phyloP scores from a whole-genome alignment of 768 basidiomycete species.

The Hydnomerulius pinastri region DNA sequence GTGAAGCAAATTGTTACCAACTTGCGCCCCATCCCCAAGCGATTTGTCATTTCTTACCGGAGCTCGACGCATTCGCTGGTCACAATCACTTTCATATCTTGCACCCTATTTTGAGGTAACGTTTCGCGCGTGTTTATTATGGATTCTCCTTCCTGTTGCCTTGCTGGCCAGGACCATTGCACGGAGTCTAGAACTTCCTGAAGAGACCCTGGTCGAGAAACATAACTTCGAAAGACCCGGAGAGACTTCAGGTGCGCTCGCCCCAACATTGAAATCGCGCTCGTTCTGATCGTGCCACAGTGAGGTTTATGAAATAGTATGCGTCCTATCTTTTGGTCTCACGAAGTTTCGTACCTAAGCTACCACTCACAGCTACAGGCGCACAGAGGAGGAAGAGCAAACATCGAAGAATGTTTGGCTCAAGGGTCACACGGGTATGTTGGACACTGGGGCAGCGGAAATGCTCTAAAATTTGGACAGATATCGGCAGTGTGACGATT shows the following conservation, averaged over 20 bases:
- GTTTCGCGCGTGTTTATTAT: neutral
- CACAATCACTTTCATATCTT: constrained; percentile 55
- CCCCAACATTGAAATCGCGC: neutral
- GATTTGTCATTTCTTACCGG: constrained; percentile 50
- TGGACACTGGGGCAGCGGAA: neutral
- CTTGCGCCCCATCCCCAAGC: constrained; percentile 48
- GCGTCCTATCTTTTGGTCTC: constrained; percentile 7
- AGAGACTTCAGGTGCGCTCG: constrained; percentile 38
- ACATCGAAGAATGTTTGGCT: constrained; percentile 58
- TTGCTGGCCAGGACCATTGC: constrained; percentile 47
- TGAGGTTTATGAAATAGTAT: constrained; percentile 68
- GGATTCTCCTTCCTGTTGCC: neutral
- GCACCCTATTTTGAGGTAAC: constrained; percentile 46
- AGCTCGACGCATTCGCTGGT: constrained; percentile 50
- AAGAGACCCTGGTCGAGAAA: constrained; percentile 50
- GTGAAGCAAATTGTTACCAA: constrained; percentile 49
- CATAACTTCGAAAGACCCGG: constrained; percentile 44
- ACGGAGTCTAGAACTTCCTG: constrained; percentile 53
- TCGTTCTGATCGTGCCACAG: constrained; percentile 27
- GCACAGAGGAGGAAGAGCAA: constrained; percentile 48
- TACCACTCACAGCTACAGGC: constrained; percentile 42
- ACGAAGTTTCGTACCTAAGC: neutral
- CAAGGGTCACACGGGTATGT: constrained; percentile 56
- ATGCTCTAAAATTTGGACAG: constrained; percentile 12
- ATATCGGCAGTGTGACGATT: constrained; percentile 51